Base-by-base conservation (phyloP, 1,284 basidiomycete genomes). In the Schizopora paradoxa region DNA sequence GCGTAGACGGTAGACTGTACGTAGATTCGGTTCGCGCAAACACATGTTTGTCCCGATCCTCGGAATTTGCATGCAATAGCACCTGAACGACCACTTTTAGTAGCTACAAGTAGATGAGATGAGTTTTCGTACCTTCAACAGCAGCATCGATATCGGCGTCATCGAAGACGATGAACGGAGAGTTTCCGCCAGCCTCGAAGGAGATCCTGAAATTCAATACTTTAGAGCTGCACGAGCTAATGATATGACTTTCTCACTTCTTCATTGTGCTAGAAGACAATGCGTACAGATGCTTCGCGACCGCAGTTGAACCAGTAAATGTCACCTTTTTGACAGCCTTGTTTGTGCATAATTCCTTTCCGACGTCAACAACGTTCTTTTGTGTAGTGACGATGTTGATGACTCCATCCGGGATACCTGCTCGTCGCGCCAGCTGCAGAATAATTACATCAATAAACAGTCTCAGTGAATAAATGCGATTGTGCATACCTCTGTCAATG, bases 111-210 rank as follows among this genome's bases (percentile, higher is more conserved):
- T 22, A 18, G 31, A 8, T 23, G 19, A 39, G 47, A 32, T 38
- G 33, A 39, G n/a, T n/a, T n/a, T n/a, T n/a, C 61, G 23, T 49
- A 82, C 85, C 81, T 52, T 86, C 83, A n/a, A 99, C 90, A 21
- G 96, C 96, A 43, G 86, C 83, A 51, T 93, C 89, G 43, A 99
- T 76, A 61, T 99, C 86, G 0, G 94, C 94, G 59, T 99, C 96
- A 51, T 93, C 89, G 61, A 99, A 99, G 6, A 99, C 91, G 54
- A 96, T 95, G 66, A 95, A 95, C 0, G 93, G 87, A 0, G 91
- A 79, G 53, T 95, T 98, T 39, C 94, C 94, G 8, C 84, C 88
- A 35, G 85, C 87, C 63, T 94, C 91, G 44, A 94, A 68, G 0
- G 89, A 90, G 25, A 92, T 71, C 61, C 85, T 89, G 50, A 32